phyloP scores from a whole-genome alignment of 2,329 filamentous ascomycete species.

The Fusarium siculi region DNA sequence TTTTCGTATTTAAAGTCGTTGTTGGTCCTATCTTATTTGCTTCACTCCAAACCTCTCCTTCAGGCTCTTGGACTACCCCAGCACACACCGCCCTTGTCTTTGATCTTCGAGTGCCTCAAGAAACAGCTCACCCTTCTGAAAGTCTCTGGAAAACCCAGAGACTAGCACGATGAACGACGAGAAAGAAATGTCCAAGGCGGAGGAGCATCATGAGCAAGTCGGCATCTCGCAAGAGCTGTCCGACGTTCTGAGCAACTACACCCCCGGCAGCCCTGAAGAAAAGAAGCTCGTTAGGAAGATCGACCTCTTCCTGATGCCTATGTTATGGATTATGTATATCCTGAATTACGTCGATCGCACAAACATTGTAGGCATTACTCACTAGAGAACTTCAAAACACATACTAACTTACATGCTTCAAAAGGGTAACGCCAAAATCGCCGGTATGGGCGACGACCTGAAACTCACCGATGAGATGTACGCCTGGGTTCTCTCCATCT shows the following conservation, averaged over 20 bases:
- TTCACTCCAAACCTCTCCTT: not conserved
- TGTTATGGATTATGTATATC: not conserved
- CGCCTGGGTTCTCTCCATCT: not conserved
- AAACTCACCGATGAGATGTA: not conserved
- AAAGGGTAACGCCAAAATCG: not conserved
- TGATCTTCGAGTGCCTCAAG: not conserved
- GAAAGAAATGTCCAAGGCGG: not conserved
- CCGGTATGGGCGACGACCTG: not conserved
- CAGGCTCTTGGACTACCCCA: not conserved
- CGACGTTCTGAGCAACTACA: not conserved
- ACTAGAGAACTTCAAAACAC: not conserved
- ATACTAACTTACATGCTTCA: not conserved
- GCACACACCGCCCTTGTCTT: too few species aligned
- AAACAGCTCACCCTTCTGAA: not conserved
- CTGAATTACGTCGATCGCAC: not conserved
- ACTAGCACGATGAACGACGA: not conserved
- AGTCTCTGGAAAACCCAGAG: accelerated
- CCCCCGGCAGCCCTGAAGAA: not conserved
- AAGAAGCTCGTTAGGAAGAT: not conserved
- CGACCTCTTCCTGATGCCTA: not conserved
- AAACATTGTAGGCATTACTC: not conserved
- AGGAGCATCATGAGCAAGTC: not conserved
- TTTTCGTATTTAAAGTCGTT: not conserved
- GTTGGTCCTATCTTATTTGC: not conserved
- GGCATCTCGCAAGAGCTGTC: not conserved